Conservation (phyloP, 805 yeast genomes). For the Zygosaccharomyces bailii region DNA sequence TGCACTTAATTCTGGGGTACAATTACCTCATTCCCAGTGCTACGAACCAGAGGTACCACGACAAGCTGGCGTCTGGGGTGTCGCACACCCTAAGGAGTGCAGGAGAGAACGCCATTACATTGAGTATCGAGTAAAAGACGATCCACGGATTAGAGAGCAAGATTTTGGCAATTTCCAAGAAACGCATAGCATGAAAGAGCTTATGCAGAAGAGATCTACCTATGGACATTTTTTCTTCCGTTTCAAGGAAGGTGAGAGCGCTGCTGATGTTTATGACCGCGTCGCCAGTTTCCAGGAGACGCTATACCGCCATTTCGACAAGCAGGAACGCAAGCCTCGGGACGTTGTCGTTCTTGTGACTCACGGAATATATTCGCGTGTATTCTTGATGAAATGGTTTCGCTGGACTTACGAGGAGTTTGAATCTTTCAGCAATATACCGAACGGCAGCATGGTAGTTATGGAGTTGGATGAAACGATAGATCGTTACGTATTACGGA, state of each 20-base stretch:
- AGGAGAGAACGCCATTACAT: constrained; percentile 37
- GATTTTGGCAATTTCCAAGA: constrained; percentile 94
- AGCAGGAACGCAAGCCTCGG: constrained; percentile 60
- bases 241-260: constrained; percentile 91
- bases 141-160: constrained; percentile 89
- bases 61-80: constrained; percentile 31
- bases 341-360: constrained; percentile 79
- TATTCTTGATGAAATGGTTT: constrained; percentile 90
- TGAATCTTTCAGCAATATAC: constrained; percentile 76
- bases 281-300: constrained; percentile 89
- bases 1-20: constrained; percentile 25
- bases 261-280: constrained; percentile 92
- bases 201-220: constrained; percentile 79
- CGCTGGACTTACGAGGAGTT: constrained; percentile 89
- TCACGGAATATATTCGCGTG: constrained; percentile 93
- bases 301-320: constrained; percentile 71
- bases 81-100: constrained; percentile 4
- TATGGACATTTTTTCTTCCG: constrained; percentile 88
- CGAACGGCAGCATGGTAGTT: constrained; percentile 77
- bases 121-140: constrained; percentile 65
- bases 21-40: constrained; percentile 18
- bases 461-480: constrained; percentile 59
- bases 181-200: constrained; percentile 67
- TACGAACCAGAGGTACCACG: constrained; percentile 30
- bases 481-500: constrained; percentile 54